phyloP scores from a whole-genome alignment of 2,329 filamentous ascomycete species.

The Biscogniauxia sp. region DNA sequence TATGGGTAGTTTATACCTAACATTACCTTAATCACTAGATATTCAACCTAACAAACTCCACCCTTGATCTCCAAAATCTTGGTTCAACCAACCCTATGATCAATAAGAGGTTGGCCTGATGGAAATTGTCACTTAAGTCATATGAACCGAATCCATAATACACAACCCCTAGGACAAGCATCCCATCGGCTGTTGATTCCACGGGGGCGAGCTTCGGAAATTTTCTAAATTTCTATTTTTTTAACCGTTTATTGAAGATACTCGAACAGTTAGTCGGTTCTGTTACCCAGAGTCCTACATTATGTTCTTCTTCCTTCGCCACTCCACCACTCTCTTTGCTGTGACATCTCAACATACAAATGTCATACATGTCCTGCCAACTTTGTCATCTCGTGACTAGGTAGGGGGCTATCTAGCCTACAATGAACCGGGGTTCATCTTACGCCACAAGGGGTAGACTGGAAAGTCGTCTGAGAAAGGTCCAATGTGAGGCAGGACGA shows the following conservation, averaged over 20 bases:
- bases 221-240: no score
- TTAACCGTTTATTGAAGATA: background rate
- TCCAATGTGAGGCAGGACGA: constrained; percentile 48
- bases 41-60: background rate
- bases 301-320: background rate
- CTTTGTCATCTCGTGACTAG: background rate
- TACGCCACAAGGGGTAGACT: constrained; percentile 50
- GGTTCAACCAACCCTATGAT: background rate
- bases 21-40: no score
- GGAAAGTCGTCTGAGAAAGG: constrained; percentile 36
- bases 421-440: constrained; percentile 19
- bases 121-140: background rate
- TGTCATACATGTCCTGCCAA: background rate
- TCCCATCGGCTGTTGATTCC: background rate
- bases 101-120: background rate
- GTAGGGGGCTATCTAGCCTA: constrained; percentile 5
- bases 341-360: no score
- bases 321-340: background rate
- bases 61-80: background rate
- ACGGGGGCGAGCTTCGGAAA: no score
- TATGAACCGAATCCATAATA: background rate
- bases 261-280: no score
- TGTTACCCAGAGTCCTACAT: no score
- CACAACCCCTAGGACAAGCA: background rate
- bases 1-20: no score